A percentile compares a stretch with the other conserved stretches of the same genome.
Evolutionary conservation across 2,329 filamentous ascomycete species (phyloP).

Genomic region (Fusarium transvaalense): DNA sequence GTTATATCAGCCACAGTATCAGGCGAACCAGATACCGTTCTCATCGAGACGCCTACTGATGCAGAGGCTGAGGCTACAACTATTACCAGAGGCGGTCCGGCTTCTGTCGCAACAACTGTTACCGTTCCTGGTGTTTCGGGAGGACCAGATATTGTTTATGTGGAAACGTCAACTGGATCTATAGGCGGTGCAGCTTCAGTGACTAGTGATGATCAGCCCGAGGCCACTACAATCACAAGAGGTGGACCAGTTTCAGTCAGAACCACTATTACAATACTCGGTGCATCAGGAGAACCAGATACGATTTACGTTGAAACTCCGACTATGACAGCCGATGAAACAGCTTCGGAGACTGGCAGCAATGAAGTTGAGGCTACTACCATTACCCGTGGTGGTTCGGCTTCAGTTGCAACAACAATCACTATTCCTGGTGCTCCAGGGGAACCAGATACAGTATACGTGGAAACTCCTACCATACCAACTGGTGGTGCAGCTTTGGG

Average conservation of each 20-base stretch:
- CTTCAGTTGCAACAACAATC: background rate
- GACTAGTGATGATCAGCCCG: accelerated
- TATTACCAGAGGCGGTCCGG: conserved; percentile 2
- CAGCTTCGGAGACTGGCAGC: background rate
- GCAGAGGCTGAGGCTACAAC: background rate
- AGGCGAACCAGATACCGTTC: conserved; percentile 13
- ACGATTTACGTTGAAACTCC: background rate
- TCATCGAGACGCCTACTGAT: conserved; percentile 15
- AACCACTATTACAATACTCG: conserved; percentile 4
- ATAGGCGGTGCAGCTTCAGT: background rate
- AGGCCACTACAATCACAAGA: conserved; percentile 8
- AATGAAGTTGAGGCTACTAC: background rate
- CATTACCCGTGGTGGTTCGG: background rate
- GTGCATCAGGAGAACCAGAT: conserved; percentile 1
- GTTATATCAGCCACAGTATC: background rate
- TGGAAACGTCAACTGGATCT: background rate
- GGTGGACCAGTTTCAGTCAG: conserved; percentile 1
- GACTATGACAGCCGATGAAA: background rate
- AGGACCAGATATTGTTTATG: background rate
- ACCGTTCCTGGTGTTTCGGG: conserved; percentile 3
- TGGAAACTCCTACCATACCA: background rate
- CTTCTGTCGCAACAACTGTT: background rate
- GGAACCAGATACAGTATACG: background rate
- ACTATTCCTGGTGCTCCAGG: background rate
- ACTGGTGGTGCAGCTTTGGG: no score